phyloP scores from a whole-genome alignment of 768 basidiomycete species.

The Rhodotorula graminis region DNA sequence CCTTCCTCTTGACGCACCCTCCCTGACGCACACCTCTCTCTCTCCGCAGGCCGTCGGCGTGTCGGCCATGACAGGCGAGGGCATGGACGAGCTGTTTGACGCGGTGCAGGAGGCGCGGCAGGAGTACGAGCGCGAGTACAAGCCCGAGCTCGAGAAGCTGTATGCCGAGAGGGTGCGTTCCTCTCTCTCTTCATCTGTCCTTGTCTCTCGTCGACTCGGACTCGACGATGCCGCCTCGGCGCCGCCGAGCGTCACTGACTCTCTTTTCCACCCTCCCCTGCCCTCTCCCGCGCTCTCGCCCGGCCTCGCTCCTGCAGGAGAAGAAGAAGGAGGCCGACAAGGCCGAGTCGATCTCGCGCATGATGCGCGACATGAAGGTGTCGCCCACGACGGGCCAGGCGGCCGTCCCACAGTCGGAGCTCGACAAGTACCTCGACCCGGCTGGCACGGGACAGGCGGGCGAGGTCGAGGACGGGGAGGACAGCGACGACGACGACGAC shows the following conservation, averaged over 20 bases:
- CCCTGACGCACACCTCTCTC: too few species aligned
- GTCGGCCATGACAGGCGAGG: slow-evolving; percentile 91
- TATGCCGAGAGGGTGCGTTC: slow-evolving; percentile 43
- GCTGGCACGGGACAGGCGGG: too few species aligned
- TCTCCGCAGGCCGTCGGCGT: slow-evolving; percentile 77
- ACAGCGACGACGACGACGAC: slow-evolving; percentile 33
- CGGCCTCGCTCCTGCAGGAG: slow-evolving; percentile 49
- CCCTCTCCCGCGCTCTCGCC: too few species aligned
- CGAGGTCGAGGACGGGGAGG: slow-evolving; percentile 16
- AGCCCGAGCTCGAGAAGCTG: slow-evolving; percentile 77
- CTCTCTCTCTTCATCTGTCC: slow-evolving; percentile 14
- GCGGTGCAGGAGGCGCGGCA: slow-evolving; percentile 80
- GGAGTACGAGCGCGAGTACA: slow-evolving; percentile 91
- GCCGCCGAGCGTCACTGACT: too few species aligned
- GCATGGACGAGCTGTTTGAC: slow-evolving; percentile 82
- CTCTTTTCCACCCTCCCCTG: not conserved
- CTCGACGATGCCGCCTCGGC: too few species aligned
- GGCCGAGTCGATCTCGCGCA: slow-evolving; percentile 66
- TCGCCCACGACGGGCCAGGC: slow-evolving; percentile 2
- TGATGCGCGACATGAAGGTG: slow-evolving; percentile 74
- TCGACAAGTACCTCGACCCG: slow-evolving; percentile 36
- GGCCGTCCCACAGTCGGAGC: slow-evolving; percentile 1
- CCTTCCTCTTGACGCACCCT: too few species aligned
- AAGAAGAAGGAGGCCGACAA: slow-evolving; percentile 60
- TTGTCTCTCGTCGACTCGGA: not conserved